These are phyloP conservation scores for Primulina eburnea DNA, from an alignment of 257 asterid species.

Conservation along the genomic window DNA sequence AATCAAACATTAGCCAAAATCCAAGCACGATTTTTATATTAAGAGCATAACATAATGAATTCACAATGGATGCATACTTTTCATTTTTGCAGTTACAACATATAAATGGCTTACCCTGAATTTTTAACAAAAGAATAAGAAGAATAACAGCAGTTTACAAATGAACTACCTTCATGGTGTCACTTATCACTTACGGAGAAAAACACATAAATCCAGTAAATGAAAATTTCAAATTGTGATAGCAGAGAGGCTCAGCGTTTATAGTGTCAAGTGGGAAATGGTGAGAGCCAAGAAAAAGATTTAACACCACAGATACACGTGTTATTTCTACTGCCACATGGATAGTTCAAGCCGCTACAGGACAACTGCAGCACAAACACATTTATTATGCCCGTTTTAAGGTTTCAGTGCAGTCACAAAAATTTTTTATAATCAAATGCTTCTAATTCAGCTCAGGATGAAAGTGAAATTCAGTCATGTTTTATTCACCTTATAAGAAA, in stretches of 20 bases:
- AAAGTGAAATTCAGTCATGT: not conserved
- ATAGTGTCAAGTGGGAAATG: not conserved
- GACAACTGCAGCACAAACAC: constrained; percentile 11
- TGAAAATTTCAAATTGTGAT: not conserved
- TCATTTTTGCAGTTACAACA: not conserved
- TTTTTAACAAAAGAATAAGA: too few relatives aligned
- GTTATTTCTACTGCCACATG: constrained; percentile 32
- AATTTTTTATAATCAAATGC: not conserved
- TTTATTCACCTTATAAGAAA: not conserved
- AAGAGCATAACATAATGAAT: not conserved
- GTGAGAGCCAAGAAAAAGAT: not conserved
- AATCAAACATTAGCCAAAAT: not conserved
- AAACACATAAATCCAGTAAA: not conserved
- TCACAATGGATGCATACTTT: not conserved
- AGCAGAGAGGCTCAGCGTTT: constrained; percentile 1
- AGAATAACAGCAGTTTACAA: not conserved
- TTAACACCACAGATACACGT: constrained; percentile 27
- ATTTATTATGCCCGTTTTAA: not conserved
- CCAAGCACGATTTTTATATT: not conserved
- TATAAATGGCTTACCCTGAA: not conserved
- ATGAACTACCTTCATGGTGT: constrained; percentile 27
- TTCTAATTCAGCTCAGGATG: not conserved
- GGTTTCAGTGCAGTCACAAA: not conserved
- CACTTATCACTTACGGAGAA: constrained; percentile 3
- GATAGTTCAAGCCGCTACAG: constrained; percentile 14